Evolutionary conservation across 345 rosid species (phyloP).

Genomic region (Rhodamnia argentea): DNA sequence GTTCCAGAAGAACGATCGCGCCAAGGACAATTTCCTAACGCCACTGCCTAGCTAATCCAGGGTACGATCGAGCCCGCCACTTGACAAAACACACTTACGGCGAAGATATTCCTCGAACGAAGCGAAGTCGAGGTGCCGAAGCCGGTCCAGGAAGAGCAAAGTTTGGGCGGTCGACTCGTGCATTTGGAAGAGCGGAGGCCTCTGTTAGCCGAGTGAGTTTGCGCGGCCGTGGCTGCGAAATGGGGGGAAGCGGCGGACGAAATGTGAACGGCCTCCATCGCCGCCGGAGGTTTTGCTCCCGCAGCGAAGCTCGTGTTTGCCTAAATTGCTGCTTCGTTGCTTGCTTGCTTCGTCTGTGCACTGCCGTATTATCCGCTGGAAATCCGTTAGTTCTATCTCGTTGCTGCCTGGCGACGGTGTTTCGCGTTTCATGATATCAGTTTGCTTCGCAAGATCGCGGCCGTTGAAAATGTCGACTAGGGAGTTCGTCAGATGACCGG

Average conservation of each 20-base stretch:
- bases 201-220: conserved; percentile 7
- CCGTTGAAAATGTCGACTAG: neutral
- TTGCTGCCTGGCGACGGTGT: neutral
- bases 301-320: neutral
- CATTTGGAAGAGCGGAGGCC: conserved; percentile 8
- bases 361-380: neutral
- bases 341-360: neutral
- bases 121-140: conserved; percentile 29
- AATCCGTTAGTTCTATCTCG: conserved; percentile 2
- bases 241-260: conserved; percentile 41
- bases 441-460: neutral
- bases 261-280: conserved; percentile 47
- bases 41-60: neutral
- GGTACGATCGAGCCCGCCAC: neutral
- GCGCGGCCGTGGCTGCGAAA: conserved; percentile 15
- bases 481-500: neutral
- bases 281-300: neutral
- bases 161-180: conserved; percentile 9
- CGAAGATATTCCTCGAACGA: conserved; percentile 37
- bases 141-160: conserved; percentile 35
- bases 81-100: conserved; percentile 26
- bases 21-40: neutral
- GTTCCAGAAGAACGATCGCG: neutral
- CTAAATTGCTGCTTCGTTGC: neutral
- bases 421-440: neutral